phyloP scores from a whole-genome alignment of 495 filamentous ascomycete genomes.

The Penicillium turbatum region DNA sequence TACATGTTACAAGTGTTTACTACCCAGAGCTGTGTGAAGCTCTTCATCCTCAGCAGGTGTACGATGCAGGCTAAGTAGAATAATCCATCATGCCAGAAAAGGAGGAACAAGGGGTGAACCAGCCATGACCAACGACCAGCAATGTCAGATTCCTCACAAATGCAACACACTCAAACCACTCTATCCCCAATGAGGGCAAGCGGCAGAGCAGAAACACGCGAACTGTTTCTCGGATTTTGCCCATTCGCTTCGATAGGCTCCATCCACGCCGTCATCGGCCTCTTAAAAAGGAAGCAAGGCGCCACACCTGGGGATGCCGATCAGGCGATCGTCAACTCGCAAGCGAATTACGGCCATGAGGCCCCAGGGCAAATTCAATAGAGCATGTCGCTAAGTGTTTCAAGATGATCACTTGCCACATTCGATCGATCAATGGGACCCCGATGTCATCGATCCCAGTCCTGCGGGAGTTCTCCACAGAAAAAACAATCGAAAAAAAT shows the following conservation, averaged over 20 bases:
- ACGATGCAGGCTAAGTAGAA: neutral
- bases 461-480: neutral
- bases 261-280: slow-evolving; percentile 1
- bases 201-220: slow-evolving; percentile 3
- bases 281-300: slow-evolving; percentile 1
- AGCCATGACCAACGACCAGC: neutral
- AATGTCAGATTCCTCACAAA: slow-evolving; percentile 8
- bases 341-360: neutral
- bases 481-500: slow-evolving; percentile 8
- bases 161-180: neutral
- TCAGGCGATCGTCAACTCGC: slow-evolving; percentile 3
- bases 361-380: slow-evolving; percentile 4
- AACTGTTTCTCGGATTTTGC: slow-evolving; percentile 1
- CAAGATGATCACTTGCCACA: slow-evolving; percentile 6
- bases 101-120: slow-evolving; percentile 4
- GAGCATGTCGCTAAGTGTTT: slow-evolving; percentile 11
- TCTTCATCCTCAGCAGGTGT: too few species aligned
- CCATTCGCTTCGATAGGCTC: neutral
- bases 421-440: neutral
- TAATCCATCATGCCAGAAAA: neutral
- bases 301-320: slow-evolving; percentile 12
- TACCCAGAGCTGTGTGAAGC: too few species aligned
- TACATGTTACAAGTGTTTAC: neutral
- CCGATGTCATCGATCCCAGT: slow-evolving; percentile 5
- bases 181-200: neutral